A percentile compares a stretch with the other conserved stretches of the same genome.
Evolutionary conservation across 129 eudicot species (phyloP).

Genomic region (Cynara cardunculus): DNA sequence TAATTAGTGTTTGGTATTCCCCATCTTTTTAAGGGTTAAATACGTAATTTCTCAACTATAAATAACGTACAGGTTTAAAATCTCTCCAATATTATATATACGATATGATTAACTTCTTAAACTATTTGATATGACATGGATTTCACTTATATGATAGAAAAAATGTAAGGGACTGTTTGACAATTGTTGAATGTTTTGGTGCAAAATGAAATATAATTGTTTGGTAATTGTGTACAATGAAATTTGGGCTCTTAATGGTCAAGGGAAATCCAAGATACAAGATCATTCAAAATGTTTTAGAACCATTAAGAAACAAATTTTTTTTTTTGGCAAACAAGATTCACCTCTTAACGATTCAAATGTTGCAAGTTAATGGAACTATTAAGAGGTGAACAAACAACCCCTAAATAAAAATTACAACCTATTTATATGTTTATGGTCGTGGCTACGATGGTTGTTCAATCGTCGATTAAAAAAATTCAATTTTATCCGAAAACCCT

Average conservation of each 20-base stretch:
- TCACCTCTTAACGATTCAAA: too few species aligned
- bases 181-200: too few species aligned
- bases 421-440: not conserved
- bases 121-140: not conserved
- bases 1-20: constrained; percentile 29
- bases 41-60: not conserved
- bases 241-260: too few species aligned
- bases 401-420: not conserved
- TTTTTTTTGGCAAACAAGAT: too few species aligned
- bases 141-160: not conserved
- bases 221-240: too few species aligned
- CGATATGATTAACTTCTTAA: not conserved
- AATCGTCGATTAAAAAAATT: not conserved
- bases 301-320: too few species aligned
- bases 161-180: too few species aligned
- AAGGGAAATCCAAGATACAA: too few species aligned
- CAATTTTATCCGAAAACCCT: not conserved
- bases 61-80: not conserved
- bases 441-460: constrained; percentile 2
- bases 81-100: not conserved
- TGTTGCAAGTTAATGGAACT: too few species aligned
- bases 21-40: constrained; percentile 20
- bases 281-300: too few species aligned
- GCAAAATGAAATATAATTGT: too few species aligned
- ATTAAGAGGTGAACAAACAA: too few species aligned